Evolutionary conservation across 164 flowering plant species (phyloP), one percentile per base, ranked within the genome.

Genomic region (Stephania japonica): DNA sequence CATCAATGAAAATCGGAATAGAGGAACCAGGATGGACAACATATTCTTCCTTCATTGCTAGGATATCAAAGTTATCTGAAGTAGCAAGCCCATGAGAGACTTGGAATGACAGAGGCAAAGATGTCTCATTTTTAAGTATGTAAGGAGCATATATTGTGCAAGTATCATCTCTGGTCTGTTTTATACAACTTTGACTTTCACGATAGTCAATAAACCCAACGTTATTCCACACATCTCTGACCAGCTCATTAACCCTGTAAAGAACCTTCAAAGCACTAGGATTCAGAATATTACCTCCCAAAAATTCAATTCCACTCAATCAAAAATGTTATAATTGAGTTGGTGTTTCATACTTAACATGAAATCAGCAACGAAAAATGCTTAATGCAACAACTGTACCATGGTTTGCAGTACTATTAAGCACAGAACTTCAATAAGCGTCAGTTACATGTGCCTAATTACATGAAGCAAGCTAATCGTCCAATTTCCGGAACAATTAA

Each of bases 111-210:
- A 95, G 79, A 59, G 99, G 93, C 78, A 93, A 73, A 5, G 98
- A 89, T 68, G 99, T 95, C 75, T 91, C 84, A 81, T 95, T 95
- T 76, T 91, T 90, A 67, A 95, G 84, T 47, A 88, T 74, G 65
- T 93, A 95, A 18, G 99, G 97, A 25, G 97, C 94, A 84, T 84
- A 89, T 80, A 84, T 85, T 23, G 79, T 61, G 73, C 75, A 61
- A 10, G 65, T 70, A 80, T 75, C 75, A 44, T 86, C 85, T 63
- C 27, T 67, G 47, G 73, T 73, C 72, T 82, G 86, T 76, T 74
- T 78, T 41, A 69, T 41, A 41, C 75, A 73, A 67, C 67, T 71
- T 43, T 69, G 78, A 70, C 74, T 77, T 71, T 81, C 83, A 69
- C 82, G 73, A 75, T 16, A 70, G 76, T 78, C 78, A 69, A 78